phyloP scores from a whole-genome alignment of 148 eudicot genomes.

The Pouteria glomerata region DNA sequence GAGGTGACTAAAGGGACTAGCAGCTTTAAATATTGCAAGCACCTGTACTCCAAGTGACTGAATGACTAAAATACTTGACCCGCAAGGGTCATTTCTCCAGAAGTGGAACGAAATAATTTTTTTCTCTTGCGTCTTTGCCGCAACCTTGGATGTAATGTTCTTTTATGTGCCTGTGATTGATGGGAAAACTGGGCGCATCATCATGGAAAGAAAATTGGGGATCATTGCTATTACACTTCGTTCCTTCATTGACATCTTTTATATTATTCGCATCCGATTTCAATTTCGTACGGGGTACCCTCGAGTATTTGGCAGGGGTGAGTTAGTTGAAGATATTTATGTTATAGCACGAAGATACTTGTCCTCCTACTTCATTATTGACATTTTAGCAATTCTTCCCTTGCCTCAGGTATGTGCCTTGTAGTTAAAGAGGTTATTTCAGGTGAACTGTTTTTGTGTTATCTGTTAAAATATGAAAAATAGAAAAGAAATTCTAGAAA shows the following conservation, averaged over 20 bases:
- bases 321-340: constrained; percentile 41
- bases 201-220: constrained; percentile 40
- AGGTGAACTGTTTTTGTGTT: no score
- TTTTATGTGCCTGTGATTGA: constrained; percentile 56
- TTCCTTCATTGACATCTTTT: constrained; percentile 55
- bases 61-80: constrained; percentile 39
- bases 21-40: constrained; percentile 24
- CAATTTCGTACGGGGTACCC: constrained; percentile 71
- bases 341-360: constrained; percentile 56
- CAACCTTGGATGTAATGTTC: constrained; percentile 64
- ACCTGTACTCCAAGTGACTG: constrained; percentile 12
- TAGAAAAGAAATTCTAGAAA: no score
- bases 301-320: constrained; percentile 72
- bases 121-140: constrained; percentile 46
- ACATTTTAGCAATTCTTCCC: constrained; percentile 64
- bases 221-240: constrained; percentile 50
- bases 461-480: no score
- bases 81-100: constrained; percentile 58
- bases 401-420: constrained; percentile 44
- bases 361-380: constrained; percentile 45
- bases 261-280: constrained; percentile 51
- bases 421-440: no score
- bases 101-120: constrained; percentile 67
- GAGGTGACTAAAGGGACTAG: constrained; percentile 25
- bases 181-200: constrained; percentile 31